A percentile compares a stretch with the other conserved stretches of the same genome.
These are phyloP conservation scores for Penicillium concentricum DNA, from an alignment of 2,329 filamentous ascomycete genomes.

Conservation along the genomic window DNA sequence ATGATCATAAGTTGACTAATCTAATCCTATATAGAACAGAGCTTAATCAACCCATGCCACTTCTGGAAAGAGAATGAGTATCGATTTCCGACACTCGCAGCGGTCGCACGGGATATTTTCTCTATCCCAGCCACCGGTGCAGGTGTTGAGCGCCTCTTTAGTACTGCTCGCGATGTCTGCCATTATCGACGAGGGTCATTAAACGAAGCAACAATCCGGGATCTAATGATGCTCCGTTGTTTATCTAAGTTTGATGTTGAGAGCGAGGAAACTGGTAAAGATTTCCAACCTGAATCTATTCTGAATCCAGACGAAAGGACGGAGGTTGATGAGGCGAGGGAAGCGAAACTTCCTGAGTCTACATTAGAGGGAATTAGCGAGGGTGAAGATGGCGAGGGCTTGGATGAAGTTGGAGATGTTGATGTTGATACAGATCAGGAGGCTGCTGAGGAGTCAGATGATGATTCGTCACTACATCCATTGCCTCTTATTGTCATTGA, in stretches of 20 bases:
- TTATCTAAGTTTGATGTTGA: not conserved
- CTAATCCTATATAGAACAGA: not conserved
- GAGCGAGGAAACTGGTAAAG: too few relatives aligned
- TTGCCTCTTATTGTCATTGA: not conserved
- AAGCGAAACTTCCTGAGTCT: too few relatives aligned
- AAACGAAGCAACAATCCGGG: not conserved
- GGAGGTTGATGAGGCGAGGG: too few relatives aligned
- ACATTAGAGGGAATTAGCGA: too few relatives aligned
- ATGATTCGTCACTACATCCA: not conserved
- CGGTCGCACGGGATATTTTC: not conserved
- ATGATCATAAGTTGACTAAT: too few relatives aligned
- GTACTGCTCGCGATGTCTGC: too few relatives aligned
- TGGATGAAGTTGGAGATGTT: not conserved
- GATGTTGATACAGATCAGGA: not conserved
- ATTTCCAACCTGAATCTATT: too few relatives aligned
- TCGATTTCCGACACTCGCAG: not conserved
- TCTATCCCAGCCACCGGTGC: too few relatives aligned
- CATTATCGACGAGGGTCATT: too few relatives aligned
- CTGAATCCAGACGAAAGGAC: too few relatives aligned
- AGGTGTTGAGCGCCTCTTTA: too few relatives aligned
- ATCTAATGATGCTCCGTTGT: not conserved
- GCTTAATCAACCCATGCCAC: not conserved
- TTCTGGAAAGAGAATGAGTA: not conserved
- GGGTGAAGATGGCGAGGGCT: not conserved
- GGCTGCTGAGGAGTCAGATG: not conserved